Percentiles rank a stretch among this genome's conserved stretches.
Conservation (phyloP, 169 alveolate genomes). For the Babesia gibsoni region DNA sequence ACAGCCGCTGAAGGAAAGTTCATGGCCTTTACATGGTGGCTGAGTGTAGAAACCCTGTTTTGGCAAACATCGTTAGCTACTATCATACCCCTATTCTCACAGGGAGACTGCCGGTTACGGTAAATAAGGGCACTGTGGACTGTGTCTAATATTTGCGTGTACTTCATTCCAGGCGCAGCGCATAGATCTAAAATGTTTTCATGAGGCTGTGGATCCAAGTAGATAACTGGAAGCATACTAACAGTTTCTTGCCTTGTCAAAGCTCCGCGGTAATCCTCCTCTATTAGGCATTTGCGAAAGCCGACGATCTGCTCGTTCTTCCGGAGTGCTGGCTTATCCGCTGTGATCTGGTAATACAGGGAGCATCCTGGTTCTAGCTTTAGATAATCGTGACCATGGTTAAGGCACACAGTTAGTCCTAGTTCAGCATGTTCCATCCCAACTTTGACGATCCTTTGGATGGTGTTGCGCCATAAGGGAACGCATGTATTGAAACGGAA, state of each 20-base stretch:
- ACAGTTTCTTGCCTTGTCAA: conserved; percentile 93
- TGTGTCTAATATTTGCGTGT: conserved; percentile 43
- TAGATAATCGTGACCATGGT: not conserved
- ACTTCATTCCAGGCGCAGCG: conserved; percentile 93
- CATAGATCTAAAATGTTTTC: conserved; percentile 92
- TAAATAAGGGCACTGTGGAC: conserved; percentile 27
- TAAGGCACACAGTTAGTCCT: not conserved
- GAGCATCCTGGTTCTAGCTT: not conserved
- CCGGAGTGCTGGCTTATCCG: conserved; percentile 60
- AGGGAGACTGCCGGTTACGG: conserved; percentile 15
- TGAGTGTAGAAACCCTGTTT: conserved; percentile 45
- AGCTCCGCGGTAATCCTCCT: conserved; percentile 89
- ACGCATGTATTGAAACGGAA: conserved; percentile 60
- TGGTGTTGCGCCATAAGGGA: conserved; percentile 38
- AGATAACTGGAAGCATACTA: conserved; percentile 94
- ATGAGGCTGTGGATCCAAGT: conserved; percentile 83
- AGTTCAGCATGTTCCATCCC: conserved; percentile 1
- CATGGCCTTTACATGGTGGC: conserved; percentile 35
- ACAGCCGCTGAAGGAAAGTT: conserved; percentile 46
- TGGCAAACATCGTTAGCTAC: conserved; percentile 67
- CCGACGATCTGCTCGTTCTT: conserved; percentile 59
- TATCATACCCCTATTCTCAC: conserved; percentile 48
- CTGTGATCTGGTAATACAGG: conserved; percentile 35
- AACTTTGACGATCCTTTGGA: not conserved
- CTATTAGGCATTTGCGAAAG: conserved; percentile 72